Evolutionary conservation across 768 basidiomycete genomes (phyloP).

Genomic region (Gloeopeniophorella convolvens): DNA sequence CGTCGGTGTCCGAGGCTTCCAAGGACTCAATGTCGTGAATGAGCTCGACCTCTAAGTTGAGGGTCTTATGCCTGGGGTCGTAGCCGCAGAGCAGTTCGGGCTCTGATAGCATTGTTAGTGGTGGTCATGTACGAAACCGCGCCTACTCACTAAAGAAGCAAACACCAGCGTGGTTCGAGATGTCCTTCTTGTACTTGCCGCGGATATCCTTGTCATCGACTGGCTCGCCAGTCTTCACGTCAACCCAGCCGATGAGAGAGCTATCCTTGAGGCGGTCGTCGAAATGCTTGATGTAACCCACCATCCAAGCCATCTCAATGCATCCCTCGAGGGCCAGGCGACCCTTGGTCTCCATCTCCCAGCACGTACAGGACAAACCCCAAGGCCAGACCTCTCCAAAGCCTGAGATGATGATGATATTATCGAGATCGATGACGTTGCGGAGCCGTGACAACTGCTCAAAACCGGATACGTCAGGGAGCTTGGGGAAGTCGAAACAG

Average conservation of each 20-base stretch:
- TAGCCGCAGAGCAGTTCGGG: slow-evolving; percentile 98
- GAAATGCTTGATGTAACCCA: slow-evolving; percentile 98
- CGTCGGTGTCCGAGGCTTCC: slow-evolving; percentile 87
- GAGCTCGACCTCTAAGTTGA: slow-evolving; percentile 95
- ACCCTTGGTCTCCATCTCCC: slow-evolving; percentile 99
- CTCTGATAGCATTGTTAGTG: slow-evolving; percentile 43
- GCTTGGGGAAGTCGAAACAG: slow-evolving; percentile 86
- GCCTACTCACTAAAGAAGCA: slow-evolving; percentile 87
- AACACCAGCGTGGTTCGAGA: slow-evolving; percentile 85
- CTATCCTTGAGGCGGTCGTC: slow-evolving; percentile 94
- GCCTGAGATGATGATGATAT: slow-evolving; percentile 92
- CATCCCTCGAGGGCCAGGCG: slow-evolving; percentile 96
- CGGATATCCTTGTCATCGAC: slow-evolving; percentile 98
- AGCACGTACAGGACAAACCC: slow-evolving; percentile 96
- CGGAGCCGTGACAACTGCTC: slow-evolving; percentile 71
- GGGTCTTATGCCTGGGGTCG: slow-evolving; percentile 94
- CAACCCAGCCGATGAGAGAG: slow-evolving; percentile 95
- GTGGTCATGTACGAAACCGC: too few relatives aligned
- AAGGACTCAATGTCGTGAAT: slow-evolving; percentile 95
- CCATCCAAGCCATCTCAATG: slow-evolving; percentile 99
- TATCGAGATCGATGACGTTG: slow-evolving; percentile 90
- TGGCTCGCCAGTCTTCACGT: slow-evolving; percentile 86
- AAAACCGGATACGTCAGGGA: slow-evolving; percentile 65
- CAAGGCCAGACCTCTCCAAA: slow-evolving; percentile 98
- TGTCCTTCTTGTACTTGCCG: slow-evolving; percentile 90